A percentile compares a stretch with the other conserved stretches of the same genome.
Conservation (phyloP, 2,329 filamentous ascomycete species). For the Cladosporium sp. region DNA sequence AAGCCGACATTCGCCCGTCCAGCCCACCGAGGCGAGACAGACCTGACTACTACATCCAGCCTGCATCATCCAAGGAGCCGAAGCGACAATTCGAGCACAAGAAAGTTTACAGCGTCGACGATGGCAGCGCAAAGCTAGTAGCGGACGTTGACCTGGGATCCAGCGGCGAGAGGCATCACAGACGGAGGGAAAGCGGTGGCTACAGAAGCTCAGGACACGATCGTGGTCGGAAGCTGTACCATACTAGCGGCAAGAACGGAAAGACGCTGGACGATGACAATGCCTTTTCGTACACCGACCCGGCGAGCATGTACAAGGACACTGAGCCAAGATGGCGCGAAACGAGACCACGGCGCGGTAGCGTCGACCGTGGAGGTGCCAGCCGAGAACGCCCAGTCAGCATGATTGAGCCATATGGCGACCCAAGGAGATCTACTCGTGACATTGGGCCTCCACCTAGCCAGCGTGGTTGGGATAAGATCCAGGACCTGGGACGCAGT, state of each 20-base stretch:
- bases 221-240: conserved; percentile 34
- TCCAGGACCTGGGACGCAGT: conserved; percentile 52
- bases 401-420: conserved; percentile 40
- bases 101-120: conserved; percentile 52
- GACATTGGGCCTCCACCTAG: conserved; percentile 61
- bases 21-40: conserved; percentile 43
- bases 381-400: conserved; percentile 48
- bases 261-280: conserved; percentile 43
- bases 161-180: conserved; percentile 41
- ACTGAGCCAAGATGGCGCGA: conserved; percentile 50
- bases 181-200: conserved; percentile 33
- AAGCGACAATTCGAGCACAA: conserved; percentile 42
- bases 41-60: conserved; percentile 41
- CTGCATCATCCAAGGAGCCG: conserved; percentile 34
- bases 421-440: conserved; percentile 36
- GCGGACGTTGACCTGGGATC: conserved; percentile 40
- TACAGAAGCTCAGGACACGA: conserved; percentile 29
- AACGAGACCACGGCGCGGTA: conserved; percentile 42
- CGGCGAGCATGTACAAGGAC: conserved; percentile 52
- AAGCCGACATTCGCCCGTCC: conserved; percentile 38
- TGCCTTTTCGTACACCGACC: conserved; percentile 52
- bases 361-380: conserved; percentile 42
- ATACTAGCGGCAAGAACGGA: conserved; percentile 27
- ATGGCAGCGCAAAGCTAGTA: conserved; percentile 41
- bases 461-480: conserved; percentile 69